Evolutionary conservation across 176 grass and related monocot genomes (phyloP).

Genomic region (Eragrostis curvula): DNA sequence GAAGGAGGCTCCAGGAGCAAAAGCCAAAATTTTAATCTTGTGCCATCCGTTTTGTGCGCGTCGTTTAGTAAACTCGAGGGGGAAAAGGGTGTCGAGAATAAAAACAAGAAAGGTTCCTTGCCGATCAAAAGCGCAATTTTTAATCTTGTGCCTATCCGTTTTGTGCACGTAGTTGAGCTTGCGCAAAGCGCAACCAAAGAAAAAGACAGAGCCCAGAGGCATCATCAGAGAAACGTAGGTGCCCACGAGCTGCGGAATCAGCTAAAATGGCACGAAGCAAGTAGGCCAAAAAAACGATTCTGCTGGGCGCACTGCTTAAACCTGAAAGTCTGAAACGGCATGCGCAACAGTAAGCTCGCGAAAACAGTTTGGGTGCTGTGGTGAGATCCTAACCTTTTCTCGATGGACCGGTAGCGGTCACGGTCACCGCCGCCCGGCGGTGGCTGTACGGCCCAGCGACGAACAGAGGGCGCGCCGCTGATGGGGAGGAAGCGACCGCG

Average conservation of each 20-base stretch:
- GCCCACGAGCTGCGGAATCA: background rate
- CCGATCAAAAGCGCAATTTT: background rate
- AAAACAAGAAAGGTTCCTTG: background rate
- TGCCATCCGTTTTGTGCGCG: no score
- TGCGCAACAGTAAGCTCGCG: background rate
- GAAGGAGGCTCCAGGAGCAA: no score
- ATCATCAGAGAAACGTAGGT: background rate
- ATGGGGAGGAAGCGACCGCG: background rate
- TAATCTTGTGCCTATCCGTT: conserved; percentile 28
- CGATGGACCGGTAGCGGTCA: conserved; percentile 23
- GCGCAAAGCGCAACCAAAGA: background rate
- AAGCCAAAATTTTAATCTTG: no score
- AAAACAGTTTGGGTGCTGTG: background rate
- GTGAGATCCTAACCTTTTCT: conserved; percentile 42
- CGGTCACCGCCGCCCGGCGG: conserved; percentile 6
- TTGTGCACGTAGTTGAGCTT: background rate
- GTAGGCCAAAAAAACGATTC: no score
- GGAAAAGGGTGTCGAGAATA: background rate
- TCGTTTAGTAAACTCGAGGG: no score
- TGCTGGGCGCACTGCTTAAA: no score
- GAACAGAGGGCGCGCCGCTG: background rate
- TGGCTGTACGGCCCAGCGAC: conserved; percentile 25
- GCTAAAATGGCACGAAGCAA: background rate
- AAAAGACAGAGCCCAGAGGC: background rate
- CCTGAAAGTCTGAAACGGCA: background rate